Evolutionary conservation across 306 rosid genomes (phyloP).

Genomic region (Acmispon strigosus): DNA sequence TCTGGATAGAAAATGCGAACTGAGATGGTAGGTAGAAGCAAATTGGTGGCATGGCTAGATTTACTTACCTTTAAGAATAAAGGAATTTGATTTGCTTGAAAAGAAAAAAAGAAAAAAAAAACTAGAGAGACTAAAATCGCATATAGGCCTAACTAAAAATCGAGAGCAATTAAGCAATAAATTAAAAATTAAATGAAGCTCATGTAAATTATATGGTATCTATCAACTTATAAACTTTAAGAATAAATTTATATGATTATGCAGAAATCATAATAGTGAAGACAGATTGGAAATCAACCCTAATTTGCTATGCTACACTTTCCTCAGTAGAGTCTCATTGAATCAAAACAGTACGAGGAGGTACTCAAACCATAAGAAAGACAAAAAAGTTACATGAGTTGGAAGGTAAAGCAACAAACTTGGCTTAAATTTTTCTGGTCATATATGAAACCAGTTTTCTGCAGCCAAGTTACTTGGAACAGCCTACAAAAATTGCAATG

Average conservation of each 20-base stretch:
- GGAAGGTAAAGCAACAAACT: constrained; percentile 66
- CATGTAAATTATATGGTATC: not conserved
- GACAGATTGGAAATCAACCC: not conserved
- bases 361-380: constrained; percentile 9
- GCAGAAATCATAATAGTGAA: not conserved
- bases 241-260: not conserved
- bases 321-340: not conserved
- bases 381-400: constrained; percentile 16
- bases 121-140: too few relatives aligned
- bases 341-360: not conserved
- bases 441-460: constrained; percentile 68
- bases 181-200: not conserved
- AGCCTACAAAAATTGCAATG: constrained; percentile 57
- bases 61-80: too few relatives aligned
- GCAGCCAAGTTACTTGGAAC: constrained; percentile 79
- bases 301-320: not conserved
- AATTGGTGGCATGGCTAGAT: too few relatives aligned
- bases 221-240: not conserved
- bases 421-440: constrained; percentile 55
- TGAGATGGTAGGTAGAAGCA: too few relatives aligned
- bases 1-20: too few relatives aligned
- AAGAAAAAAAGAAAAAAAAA: too few relatives aligned
- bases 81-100: too few relatives aligned
- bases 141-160: too few relatives aligned
- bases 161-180: too few relatives aligned